Evolutionary conservation across 2,329 filamentous ascomycete species (phyloP), one percentile per base, ranked within the genome.

Genomic region (Neopestalotiopsis sp.): DNA sequence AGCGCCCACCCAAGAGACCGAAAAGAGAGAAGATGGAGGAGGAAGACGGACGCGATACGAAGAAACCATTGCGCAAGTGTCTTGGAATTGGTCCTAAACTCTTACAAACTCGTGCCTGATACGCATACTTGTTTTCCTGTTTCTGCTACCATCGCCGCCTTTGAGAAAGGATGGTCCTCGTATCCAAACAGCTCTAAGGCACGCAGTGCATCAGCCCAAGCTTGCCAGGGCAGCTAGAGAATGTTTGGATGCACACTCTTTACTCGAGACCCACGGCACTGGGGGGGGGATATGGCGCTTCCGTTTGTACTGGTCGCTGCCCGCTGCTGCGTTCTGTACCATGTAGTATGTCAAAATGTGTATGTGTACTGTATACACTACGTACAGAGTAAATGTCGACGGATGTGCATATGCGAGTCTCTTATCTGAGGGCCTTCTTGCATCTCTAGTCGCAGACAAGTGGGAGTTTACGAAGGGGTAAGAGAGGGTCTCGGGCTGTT

Each of bases 111-210:
- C n/a, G n/a, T 24, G 45, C 17, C 45, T 17, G 10, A 66, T 66
- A 66, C 30, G 13, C 53, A 66, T 34, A 14, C 13, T 28, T 32
- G 5, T 66, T 66, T 45, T 38, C 24, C 13, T 32, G 10, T 66
- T 66, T 45, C 14, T 24, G 6, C 56, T 58, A 28, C 45, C 7
- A 20, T 57, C 64, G 53, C 64, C 30, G 59, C 59, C 59, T 20
- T 28, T 40, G 28, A 30, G 40, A 65, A 63, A 40, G 49, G 30
- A 56, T 57, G 49, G 56, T 12, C 32, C 65, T 67, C 65, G 65
- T 67, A 67, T 67, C 45, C 34, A 59, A 53, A 34, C 13, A 30
- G 53, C 65, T 67, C 65, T 67, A 67, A 49, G 45, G 65, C 45
- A 59, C 14, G 65, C 20, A 12, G 28, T 67, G 65, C 65, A 61